Conservation (phyloP, 257 asterid species). For the Cynanchum wilfordii region DNA sequence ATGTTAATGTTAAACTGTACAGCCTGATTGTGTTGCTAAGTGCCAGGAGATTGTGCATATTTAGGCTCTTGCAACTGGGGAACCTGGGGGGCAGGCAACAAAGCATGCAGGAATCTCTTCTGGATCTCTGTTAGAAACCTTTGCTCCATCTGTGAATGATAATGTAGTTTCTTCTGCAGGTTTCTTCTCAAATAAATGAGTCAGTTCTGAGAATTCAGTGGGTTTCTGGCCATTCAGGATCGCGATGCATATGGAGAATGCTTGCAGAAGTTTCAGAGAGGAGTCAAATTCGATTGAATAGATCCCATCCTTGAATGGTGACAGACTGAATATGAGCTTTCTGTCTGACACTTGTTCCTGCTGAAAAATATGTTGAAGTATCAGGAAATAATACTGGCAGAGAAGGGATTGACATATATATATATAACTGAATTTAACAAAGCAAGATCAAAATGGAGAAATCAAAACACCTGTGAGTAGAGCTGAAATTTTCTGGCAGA, state of each 20-base stretch:
- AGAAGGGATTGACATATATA: not conserved
- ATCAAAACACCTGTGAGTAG: slow-evolving; percentile 47
- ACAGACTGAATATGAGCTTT: slow-evolving; percentile 36
- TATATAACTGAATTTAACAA: not conserved
- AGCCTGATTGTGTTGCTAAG: slow-evolving; percentile 6
- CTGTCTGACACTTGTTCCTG: slow-evolving; percentile 45
- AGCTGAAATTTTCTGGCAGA: slow-evolving; percentile 40
- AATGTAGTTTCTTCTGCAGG: slow-evolving; percentile 22
- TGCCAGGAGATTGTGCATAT: not conserved
- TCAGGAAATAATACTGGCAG: not conserved
- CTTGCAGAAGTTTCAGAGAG: slow-evolving; percentile 51
- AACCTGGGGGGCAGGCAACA: slow-evolving; percentile 36
- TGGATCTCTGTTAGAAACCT: slow-evolving; percentile 17
- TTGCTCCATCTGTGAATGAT: slow-evolving; percentile 19
- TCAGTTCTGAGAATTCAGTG: slow-evolving; percentile 18
- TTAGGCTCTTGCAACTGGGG: slow-evolving; percentile 51
- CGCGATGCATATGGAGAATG: slow-evolving; percentile 59
- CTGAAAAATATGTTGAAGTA: not conserved
- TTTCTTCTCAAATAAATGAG: slow-evolving; percentile 16
- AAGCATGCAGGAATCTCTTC: slow-evolving; percentile 35
- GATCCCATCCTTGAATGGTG: slow-evolving; percentile 56
- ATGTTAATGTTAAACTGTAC: slow-evolving; percentile 13
- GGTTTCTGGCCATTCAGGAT: slow-evolving; percentile 35
- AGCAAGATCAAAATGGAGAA: not conserved
- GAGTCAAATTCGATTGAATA: slow-evolving; percentile 60